These are phyloP conservation scores for Rhododendron mucronatum DNA, from an alignment of 148 eudicot genomes.

Conservation along the genomic window DNA sequence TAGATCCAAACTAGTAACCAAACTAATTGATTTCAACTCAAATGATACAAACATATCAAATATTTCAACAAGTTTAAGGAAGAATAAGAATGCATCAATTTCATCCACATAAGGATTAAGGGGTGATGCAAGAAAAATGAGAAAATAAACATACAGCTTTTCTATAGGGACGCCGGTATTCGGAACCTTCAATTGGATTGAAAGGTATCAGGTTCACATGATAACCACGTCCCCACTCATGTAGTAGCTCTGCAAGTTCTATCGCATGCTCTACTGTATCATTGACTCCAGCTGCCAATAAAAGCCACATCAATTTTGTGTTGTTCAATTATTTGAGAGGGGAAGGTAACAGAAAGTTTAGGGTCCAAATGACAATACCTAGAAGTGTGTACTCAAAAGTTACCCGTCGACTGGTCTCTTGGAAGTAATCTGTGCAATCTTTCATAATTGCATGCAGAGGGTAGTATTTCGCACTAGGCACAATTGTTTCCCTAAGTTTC, in stretches of 20 bases:
- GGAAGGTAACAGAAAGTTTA: not conserved
- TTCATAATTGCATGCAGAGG: constrained; percentile 90
- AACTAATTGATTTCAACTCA: not conserved
- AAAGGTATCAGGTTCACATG: constrained; percentile 97
- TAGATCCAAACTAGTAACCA: not conserved
- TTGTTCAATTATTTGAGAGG: not conserved
- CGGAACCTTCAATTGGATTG: constrained; percentile 93
- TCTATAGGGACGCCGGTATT: constrained; percentile 70
- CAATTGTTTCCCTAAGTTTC: constrained; percentile 84
- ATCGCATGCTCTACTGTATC: constrained; percentile 79
- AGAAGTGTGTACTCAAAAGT: constrained; percentile 95
- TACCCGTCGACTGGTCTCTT: constrained; percentile 83
- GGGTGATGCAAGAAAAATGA: not conserved
- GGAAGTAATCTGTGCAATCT: constrained; percentile 92
- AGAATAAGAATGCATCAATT: not conserved
- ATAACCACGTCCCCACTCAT: constrained; percentile 89
- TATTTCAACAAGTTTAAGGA: not conserved
- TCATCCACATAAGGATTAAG: not conserved
- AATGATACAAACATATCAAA: not conserved
- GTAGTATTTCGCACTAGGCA: constrained; percentile 96
- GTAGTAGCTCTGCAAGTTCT: constrained; percentile 83
- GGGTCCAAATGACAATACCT: constrained; percentile 44
- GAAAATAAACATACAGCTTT: constrained; percentile 53
- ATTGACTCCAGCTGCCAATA: constrained; percentile 86
- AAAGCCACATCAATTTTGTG: not conserved